Conservation (phyloP, 768 basidiomycete genomes). For the Cyclocybe cylindracea region DNA sequence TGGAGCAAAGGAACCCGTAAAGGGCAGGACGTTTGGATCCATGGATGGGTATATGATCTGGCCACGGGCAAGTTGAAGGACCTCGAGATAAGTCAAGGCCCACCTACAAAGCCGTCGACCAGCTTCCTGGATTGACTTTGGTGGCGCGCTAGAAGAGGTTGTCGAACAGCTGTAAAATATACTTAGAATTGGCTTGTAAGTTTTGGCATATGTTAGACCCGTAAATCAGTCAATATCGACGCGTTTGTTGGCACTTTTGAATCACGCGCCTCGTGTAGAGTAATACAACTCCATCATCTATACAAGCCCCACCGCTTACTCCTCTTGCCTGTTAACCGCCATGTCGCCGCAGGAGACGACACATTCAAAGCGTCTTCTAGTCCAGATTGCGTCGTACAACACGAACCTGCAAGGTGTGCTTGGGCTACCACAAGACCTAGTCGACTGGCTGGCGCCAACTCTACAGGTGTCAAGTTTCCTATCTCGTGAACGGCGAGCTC, state of each 20-base stretch:
- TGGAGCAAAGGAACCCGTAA: conserved; percentile 45
- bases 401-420: conserved; percentile 81
- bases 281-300: no score
- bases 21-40: conserved; percentile 54
- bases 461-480: conserved; percentile 76
- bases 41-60: conserved; percentile 76
- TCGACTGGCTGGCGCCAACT: conserved; percentile 89
- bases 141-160: no score
- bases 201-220: background rate
- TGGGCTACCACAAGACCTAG: conserved; percentile 81
- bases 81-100: conserved; percentile 47
- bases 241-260: background rate
- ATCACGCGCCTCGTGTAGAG: no score
- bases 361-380: conserved; percentile 44
- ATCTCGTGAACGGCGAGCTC: conserved; percentile 60
- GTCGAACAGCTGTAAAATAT: no score
- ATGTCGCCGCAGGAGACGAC: background rate
- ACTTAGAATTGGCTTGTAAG: background rate
- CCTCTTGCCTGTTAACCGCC: no score
- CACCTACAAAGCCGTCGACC: conserved; percentile 12
- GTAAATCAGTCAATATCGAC: background rate
- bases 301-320: background rate
- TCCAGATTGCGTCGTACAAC: conserved; percentile 89
- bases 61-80: conserved; percentile 59
- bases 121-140: no score